Percentiles rank a stretch among this genome's conserved stretches.
Evolutionary conservation across 139 green algal species (phyloP).

Genomic region (Chlamydomonas incerta): DNA sequence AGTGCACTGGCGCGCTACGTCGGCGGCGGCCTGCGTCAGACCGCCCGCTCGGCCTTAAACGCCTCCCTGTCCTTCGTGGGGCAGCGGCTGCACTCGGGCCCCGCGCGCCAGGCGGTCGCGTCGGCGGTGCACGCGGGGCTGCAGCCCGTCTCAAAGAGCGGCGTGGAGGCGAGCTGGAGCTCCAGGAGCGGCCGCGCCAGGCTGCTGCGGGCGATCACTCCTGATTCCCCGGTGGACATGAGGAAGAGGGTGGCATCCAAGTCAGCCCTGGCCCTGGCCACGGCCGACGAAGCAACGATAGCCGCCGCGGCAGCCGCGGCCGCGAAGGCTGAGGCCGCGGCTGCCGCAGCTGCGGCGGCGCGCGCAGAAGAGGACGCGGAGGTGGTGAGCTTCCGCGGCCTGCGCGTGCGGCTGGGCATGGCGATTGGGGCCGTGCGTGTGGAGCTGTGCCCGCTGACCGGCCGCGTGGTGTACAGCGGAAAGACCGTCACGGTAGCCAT

Average conservation of each 20-base stretch:
- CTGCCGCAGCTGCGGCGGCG: not conserved
- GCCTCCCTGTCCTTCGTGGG: too few relatives aligned
- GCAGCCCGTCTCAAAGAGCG: too few relatives aligned
- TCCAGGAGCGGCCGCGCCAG: too few relatives aligned
- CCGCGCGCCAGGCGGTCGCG: too few relatives aligned
- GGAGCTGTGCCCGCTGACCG: slow-evolving; percentile 13
- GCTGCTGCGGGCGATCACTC: not conserved
- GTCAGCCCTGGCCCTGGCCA: too few relatives aligned
- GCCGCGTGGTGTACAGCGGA: slow-evolving; percentile 3
- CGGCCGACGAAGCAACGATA: too few relatives aligned
- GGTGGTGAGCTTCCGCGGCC: not conserved
- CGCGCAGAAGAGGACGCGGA: not conserved
- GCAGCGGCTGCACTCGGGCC: too few relatives aligned
- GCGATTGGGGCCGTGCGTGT: not conserved
- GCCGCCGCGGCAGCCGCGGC: not conserved
- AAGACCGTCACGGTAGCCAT: slow-evolving; percentile 4
- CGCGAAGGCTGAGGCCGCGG: not conserved
- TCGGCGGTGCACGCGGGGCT: too few relatives aligned
- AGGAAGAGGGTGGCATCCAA: not conserved
- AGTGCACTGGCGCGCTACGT: too few relatives aligned
- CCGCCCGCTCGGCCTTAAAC: too few relatives aligned
- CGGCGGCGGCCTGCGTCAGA: too few relatives aligned
- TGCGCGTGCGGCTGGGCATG: slow-evolving; percentile 6
- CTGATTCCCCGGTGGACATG: not conserved
- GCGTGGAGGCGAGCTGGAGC: too few relatives aligned